Evolutionary conservation across 192 early-diverging fungal species (phyloP).

Genomic region (Lunasporangiospora selenospora): DNA sequence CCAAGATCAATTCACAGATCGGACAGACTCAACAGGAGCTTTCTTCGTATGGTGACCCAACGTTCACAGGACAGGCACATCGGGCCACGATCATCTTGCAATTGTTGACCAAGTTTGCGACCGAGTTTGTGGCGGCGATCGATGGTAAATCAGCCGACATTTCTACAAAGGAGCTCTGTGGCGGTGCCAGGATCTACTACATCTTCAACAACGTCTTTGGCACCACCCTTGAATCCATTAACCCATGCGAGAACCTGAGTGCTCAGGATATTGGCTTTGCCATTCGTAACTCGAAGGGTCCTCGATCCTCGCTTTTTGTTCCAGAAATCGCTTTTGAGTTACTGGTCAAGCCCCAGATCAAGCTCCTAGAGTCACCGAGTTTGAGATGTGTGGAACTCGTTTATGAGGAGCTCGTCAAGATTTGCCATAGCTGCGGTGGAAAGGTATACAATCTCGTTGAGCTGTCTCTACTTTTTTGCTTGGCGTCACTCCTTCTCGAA

Average conservation of each 20-base stretch:
- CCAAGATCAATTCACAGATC: conserved; percentile 77
- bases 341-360: conserved; percentile 83
- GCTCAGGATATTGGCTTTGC: conserved; percentile 80
- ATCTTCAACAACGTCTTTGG: conserved; percentile 86
- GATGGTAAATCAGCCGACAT: conserved; percentile 77
- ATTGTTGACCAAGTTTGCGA: conserved; percentile 77
- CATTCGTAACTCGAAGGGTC: conserved; percentile 85
- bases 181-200: conserved; percentile 84
- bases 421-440: conserved; percentile 77
- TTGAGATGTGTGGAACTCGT: conserved; percentile 83
- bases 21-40: conserved; percentile 82
- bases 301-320: conserved; percentile 81
- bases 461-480: not conserved
- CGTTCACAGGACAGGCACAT: conserved; percentile 55
- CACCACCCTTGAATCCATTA: conserved; percentile 72
- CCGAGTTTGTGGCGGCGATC: conserved; percentile 78
- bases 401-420: conserved; percentile 84
- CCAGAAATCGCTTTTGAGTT: conserved; percentile 88
- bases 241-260: conserved; percentile 73
- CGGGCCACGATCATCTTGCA: conserved; percentile 66
- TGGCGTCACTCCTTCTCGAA: too few species aligned
- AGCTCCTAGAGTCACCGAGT: conserved; percentile 74
- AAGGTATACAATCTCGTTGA: conserved; percentile 48
- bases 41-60: conserved; percentile 66
- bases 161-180: conserved; percentile 80